These are phyloP conservation scores for Actinomortierella ambigua DNA, from an alignment of 371 early-diverging fungal genomes.

Conservation along the genomic window DNA sequence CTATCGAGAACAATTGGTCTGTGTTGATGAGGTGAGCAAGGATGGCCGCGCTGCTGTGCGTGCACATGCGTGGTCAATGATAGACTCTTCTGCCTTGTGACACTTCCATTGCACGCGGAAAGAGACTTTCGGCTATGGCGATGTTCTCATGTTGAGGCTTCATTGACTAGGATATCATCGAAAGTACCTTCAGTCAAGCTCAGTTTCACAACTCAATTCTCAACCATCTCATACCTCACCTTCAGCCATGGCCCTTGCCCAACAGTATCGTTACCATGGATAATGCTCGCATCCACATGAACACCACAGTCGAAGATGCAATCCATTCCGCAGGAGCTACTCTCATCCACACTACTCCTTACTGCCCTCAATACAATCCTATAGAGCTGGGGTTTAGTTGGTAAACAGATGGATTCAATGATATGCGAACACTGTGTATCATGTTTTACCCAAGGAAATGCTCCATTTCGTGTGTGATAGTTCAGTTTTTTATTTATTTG, in stretches of 20 bases:
- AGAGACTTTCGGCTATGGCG: conserved; percentile 11
- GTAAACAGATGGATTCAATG: conserved; percentile 2
- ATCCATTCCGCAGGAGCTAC: conserved; percentile 3
- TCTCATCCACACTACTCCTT: conserved; percentile 20
- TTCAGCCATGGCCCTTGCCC: conserved; percentile 7
- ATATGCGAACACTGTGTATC: background rate
- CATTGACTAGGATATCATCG: conserved; percentile 5
- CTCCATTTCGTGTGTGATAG: too few species aligned
- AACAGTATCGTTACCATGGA: conserved; percentile 18
- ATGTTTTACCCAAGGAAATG: background rate
- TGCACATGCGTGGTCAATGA: conserved; percentile 7
- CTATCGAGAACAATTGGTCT: conserved; percentile 14
- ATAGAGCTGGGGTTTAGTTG: conserved; percentile 10
- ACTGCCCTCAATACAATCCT: conserved; percentile 30
- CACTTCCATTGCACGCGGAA: conserved; percentile 8
- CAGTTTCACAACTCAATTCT: conserved; percentile 8
- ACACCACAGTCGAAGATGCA: conserved; percentile 2
- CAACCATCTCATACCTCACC: conserved; percentile 10
- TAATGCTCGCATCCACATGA: conserved; percentile 19
- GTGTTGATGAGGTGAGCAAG: conserved; percentile 21
- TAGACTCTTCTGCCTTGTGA: conserved; percentile 10
- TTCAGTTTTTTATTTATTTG: too few species aligned
- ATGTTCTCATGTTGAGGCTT: conserved; percentile 7
- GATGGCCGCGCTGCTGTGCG: conserved; percentile 4
- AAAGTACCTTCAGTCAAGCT: conserved; percentile 3